Conservation (phyloP, 495 filamentous ascomycete genomes). For the Lasiosphaeria miniovina region DNA sequence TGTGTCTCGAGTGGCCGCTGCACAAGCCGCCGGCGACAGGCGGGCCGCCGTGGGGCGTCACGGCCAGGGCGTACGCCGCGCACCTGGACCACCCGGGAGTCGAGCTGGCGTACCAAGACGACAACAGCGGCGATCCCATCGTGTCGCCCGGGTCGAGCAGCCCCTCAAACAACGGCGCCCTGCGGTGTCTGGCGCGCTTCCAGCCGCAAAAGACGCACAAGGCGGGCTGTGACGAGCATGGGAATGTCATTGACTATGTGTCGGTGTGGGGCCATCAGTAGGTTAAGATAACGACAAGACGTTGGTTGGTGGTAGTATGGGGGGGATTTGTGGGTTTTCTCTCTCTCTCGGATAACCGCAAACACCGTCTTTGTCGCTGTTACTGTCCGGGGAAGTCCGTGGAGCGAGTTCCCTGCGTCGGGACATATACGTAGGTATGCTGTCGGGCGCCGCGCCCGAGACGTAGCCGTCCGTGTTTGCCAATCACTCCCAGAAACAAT, state of each 20-base stretch:
- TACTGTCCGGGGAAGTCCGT: too few relatives aligned
- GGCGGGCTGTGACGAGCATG: conserved; percentile 43
- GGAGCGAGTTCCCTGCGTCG: too few relatives aligned
- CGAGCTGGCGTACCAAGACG: conserved; percentile 52
- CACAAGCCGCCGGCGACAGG: conserved; percentile 58
- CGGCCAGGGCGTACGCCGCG: conserved; percentile 61
- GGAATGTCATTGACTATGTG: conserved; percentile 59
- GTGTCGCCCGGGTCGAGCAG: conserved; percentile 33
- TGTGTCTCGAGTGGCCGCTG: conserved; percentile 81
- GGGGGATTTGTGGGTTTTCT: neutral
- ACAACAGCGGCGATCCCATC: conserved; percentile 53
- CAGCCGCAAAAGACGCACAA: conserved; percentile 67
- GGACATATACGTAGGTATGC: too few relatives aligned
- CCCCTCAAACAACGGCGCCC: conserved; percentile 37
- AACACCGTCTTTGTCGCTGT: neutral
- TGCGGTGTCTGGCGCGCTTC: conserved; percentile 62
- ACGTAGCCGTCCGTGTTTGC: too few relatives aligned
- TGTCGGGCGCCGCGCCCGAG: too few relatives aligned
- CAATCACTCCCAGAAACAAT: too few relatives aligned
- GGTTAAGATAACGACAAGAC: neutral
- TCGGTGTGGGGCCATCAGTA: conserved; percentile 44
- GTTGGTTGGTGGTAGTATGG: neutral
- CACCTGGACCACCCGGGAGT: conserved; percentile 65
- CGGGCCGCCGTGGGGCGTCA: conserved; percentile 69
- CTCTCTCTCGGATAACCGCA: neutral